Conservation (phyloP, 2,329 filamentous ascomycete genomes). For the Furcasterigmium furcatum region DNA sequence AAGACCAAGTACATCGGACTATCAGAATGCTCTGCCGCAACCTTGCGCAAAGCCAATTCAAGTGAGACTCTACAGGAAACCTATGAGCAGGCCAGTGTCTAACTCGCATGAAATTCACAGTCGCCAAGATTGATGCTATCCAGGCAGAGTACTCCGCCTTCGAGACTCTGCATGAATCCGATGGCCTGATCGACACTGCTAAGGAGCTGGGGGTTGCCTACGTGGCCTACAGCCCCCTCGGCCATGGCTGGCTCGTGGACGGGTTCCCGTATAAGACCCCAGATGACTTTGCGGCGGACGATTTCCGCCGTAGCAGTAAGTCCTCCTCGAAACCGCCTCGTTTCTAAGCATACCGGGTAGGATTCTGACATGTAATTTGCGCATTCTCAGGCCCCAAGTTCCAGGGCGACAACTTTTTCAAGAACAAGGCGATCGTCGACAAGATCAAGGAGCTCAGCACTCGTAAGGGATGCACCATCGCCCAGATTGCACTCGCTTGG, state of each 20-base stretch:
- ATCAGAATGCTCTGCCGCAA: constrained; percentile 41
- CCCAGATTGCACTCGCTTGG: constrained; percentile 35
- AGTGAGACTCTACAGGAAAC: no score
- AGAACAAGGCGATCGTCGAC: constrained; percentile 35
- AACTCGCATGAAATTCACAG: constrained; percentile 16
- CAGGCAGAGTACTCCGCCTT: constrained; percentile 40
- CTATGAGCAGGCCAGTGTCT: neutral
- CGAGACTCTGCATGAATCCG: constrained; percentile 16
- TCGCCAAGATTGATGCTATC: constrained; percentile 41
- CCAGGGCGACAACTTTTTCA: constrained; percentile 41
- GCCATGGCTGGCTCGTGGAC: constrained; percentile 44
- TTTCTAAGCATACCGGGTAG: neutral
- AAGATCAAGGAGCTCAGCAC: constrained; percentile 35
- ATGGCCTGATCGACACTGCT: constrained; percentile 33
- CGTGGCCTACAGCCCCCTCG: constrained; percentile 42
- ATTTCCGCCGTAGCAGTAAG: constrained; percentile 34
- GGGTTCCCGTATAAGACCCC: constrained; percentile 36
- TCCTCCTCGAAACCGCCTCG: neutral
- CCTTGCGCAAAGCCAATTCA: constrained; percentile 38
- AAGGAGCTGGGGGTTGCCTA: constrained; percentile 37
- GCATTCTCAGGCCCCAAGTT: constrained; percentile 23
- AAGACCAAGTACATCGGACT: constrained; percentile 47
- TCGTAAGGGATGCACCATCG: constrained; percentile 24
- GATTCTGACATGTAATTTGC: neutral
- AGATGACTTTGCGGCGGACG: constrained; percentile 39